Base-by-base conservation (phyloP, 495 filamentous ascomycete species). In the Oleoguttula mirabilis region DNA sequence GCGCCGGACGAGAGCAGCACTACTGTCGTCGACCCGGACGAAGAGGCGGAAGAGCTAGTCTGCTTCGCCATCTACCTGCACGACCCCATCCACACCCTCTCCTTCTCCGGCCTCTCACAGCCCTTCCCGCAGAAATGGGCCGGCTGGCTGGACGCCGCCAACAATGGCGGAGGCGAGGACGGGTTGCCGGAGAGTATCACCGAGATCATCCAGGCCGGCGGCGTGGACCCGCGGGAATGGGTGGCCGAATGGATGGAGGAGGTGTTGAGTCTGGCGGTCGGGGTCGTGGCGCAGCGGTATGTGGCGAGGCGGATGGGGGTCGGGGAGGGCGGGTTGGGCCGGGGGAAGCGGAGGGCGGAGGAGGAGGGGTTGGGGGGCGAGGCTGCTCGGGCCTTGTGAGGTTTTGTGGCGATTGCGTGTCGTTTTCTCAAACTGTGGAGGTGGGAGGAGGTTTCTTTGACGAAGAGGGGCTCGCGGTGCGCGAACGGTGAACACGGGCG, bases 211-310 rank as follows among this genome's bases (percentile, higher is more conserved):
- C 77, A 88, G 55, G 71, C 65, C 36, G 92, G 92, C 14, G 90
- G 88, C 24, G 82, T 95, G 2, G 90, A 98, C 59, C 90, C 90
- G 0, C 70, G 90, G 30, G 90, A 96, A 61, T 98, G 90, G 90
- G 82, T 93, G 25, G 78, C 88, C 0, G 92, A 96, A 60, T 98
- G 90, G 90, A 72, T 98, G 4, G 87, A 96, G 64, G 92, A 96
- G 60, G 65, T 79, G 0, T 70, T 98, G n/a, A 74, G 69, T 30
- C 61, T 95, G 39, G 74, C 77, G 3, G 72, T 87, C 1, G 92
- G 90, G 4, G 62, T 93, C 15, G 77, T 96, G 10, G 90, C 90
- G n/a, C 90, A 98, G 69, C 68, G 85, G 48, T 98, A 98, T 60
- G 92, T 98, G 4, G 90, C 90, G 4, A 72, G 84, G 39, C 66